Evolutionary conservation across 2,329 filamentous ascomycete species (phyloP).

Genomic region (Sclerotinia subarctica): DNA sequence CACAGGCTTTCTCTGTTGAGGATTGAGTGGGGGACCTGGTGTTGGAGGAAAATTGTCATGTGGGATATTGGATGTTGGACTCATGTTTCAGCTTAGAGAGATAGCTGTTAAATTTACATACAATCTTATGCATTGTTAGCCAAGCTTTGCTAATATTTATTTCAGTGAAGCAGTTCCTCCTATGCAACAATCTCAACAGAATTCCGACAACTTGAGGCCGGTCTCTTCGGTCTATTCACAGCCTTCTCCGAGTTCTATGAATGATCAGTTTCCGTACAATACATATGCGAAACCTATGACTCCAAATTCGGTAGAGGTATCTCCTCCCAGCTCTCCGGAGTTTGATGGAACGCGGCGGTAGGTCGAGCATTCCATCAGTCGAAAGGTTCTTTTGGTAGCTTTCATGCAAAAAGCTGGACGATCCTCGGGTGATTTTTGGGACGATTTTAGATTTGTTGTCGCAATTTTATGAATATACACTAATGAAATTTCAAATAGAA

Average conservation of each 20-base stretch:
- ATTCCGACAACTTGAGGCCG: slow-evolving; percentile 43
- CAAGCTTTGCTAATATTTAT: slow-evolving; percentile 25
- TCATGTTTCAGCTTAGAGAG: slow-evolving; percentile 26
- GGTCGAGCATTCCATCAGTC: slow-evolving; percentile 26
- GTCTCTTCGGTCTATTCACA: slow-evolving; percentile 61
- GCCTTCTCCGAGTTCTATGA: slow-evolving; percentile 43
- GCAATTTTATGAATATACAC: not conserved
- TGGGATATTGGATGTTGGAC: slow-evolving; percentile 18
- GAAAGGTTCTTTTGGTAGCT: not conserved
- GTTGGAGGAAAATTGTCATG: not conserved
- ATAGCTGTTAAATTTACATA: slow-evolving; percentile 20
- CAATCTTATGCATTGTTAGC: slow-evolving; percentile 24
- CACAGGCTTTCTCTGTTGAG: not conserved
- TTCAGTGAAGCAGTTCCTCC: slow-evolving; percentile 27
- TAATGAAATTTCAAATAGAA: slow-evolving; percentile 23
- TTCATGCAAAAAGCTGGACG: not conserved
- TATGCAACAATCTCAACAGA: slow-evolving; percentile 28
- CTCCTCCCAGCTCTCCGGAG: slow-evolving; percentile 46
- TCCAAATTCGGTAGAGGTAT: slow-evolving; percentile 39
- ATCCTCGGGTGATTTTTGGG: not conserved
- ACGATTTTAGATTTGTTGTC: not conserved
- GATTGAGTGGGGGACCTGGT: slow-evolving; percentile 5
- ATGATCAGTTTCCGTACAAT: slow-evolving; percentile 27
- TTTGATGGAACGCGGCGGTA: slow-evolving; percentile 30
- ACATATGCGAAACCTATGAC: slow-evolving; percentile 37